These are phyloP conservation scores for Priceomyces melissophilus DNA, from an alignment of 805 yeast genomes.

Conservation along the genomic window DNA sequence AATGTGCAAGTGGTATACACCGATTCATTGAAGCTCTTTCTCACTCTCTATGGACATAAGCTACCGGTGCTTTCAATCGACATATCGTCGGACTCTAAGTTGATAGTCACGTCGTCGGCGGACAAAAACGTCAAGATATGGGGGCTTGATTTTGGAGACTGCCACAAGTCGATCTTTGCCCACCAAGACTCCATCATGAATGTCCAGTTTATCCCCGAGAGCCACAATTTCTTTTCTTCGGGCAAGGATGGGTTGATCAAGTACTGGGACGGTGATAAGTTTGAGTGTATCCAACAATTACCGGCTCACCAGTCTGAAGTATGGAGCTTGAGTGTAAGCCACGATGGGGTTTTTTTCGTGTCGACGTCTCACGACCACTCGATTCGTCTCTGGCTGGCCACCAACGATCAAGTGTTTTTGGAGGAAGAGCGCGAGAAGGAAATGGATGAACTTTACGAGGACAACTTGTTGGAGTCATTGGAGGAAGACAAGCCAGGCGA, in stretches of 20 bases:
- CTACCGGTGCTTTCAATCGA: conserved; percentile 92
- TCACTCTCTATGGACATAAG: conserved; percentile 93
- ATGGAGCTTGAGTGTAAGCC: conserved; percentile 83
- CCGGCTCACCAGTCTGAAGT: conserved; percentile 86
- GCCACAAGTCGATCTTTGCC: conserved; percentile 94
- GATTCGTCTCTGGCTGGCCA: conserved; percentile 88
- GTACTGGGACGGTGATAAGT: conserved; percentile 98
- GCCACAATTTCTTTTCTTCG: conserved; percentile 85
- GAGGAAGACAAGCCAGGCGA: conserved; percentile 48
- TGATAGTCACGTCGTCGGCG: conserved; percentile 90
- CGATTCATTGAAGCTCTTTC: conserved; percentile 81
- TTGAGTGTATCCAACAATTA: conserved; percentile 86
- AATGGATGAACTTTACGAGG: conserved; percentile 86
- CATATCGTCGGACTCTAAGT: conserved; percentile 82
- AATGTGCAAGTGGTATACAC: conserved; percentile 93
- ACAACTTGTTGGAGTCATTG: conserved; percentile 67
- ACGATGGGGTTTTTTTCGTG: conserved; percentile 66
- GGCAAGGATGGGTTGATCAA: conserved; percentile 87
- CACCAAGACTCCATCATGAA: conserved; percentile 95
- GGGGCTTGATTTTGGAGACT: conserved; percentile 99
- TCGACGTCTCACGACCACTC: conserved; percentile 92
- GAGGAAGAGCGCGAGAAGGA: conserved; percentile 97
- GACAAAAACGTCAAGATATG: conserved; percentile 96
- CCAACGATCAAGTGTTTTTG: conserved; percentile 91
- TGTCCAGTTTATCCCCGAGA: conserved; percentile 77